phyloP scores from a whole-genome alignment of 257 asterid genomes.

The Nicotiana attenuata region DNA sequence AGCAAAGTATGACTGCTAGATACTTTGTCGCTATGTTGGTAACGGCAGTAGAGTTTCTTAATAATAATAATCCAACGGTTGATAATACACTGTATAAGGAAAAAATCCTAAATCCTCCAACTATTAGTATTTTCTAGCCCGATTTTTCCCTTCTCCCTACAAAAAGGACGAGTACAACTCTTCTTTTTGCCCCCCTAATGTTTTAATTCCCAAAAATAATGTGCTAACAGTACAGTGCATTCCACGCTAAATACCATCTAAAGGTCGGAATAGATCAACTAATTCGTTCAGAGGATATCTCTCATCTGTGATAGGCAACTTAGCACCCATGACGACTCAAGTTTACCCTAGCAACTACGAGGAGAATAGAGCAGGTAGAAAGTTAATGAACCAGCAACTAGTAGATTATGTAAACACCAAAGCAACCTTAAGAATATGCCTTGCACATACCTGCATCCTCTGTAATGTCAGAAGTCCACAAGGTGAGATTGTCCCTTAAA shows the following conservation, averaged over 20 bases:
- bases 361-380: neutral
- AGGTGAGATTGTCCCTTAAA: too few relatives aligned
- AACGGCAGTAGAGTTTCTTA: too few relatives aligned
- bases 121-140: neutral
- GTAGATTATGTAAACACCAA: neutral
- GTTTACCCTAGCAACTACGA: neutral
- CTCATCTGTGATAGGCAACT: neutral
- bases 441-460: too few relatives aligned
- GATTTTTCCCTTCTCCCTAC: neutral
- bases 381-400: neutral
- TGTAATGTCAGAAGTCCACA: too few relatives aligned
- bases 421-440: too few relatives aligned
- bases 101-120: neutral
- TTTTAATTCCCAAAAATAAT: neutral
- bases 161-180: neutral
- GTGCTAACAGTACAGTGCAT: constrained; percentile 9
- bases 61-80: neutral
- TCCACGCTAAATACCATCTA: constrained; percentile 20
- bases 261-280: neutral
- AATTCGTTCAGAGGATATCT: neutral
- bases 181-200: neutral
- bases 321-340: neutral
- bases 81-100: neutral
- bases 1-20: too few relatives aligned
- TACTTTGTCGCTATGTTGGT: too few relatives aligned